Base-by-base conservation (phyloP, 192 early-diverging fungal species). In the Chytriomyces hyalinus region DNA sequence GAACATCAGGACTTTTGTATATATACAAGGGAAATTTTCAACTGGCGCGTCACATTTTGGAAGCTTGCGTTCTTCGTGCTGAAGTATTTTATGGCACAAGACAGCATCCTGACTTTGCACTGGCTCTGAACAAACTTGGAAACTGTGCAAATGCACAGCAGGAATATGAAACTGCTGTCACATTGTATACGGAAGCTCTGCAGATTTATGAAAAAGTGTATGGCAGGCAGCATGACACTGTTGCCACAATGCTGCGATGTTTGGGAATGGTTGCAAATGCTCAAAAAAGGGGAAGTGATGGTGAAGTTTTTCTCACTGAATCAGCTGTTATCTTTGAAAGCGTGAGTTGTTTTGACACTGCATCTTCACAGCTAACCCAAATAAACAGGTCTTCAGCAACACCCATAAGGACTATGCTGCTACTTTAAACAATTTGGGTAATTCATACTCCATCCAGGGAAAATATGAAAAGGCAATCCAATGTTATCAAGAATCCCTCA, bases 261-360 rank as follows among this genome's bases (percentile, higher is more conserved):
- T 17, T 76, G 63, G 74, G 74, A 76, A 73, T 70, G 63, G 74
- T 76, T 22, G 73, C 74, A 50, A 70, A 70, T 45, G 10, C 53
- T 77, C n/a, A 44, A 48, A 71, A 44, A 1, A 65, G 46, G 7
- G 22, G 13, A 11, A 48, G n/a, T n/a, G 72, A 43, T 3, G 51
- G 28, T 50, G 75, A 75, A 76, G 28, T 76, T 49, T 47, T 77
- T 11, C 48, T 51, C 24, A 1, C 13, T 46, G 49, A 57, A 46
- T 57, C 74, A 10, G 9, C 28, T 9, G 70, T 76, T n/a, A 68
- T 46, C n/a, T 68, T 68, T 24, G 47, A 46, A 46, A 10, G 26
- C 17, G 63, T 36, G 3, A 13, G 63, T 20, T 13, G 13, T 59
- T 59, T 13, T 20, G 13, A 13, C 13, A 13, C 20, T 59, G 13